Evolutionary conservation across 2,329 filamentous ascomycete species (phyloP).

Genomic region (Ophiostoma australiae): DNA sequence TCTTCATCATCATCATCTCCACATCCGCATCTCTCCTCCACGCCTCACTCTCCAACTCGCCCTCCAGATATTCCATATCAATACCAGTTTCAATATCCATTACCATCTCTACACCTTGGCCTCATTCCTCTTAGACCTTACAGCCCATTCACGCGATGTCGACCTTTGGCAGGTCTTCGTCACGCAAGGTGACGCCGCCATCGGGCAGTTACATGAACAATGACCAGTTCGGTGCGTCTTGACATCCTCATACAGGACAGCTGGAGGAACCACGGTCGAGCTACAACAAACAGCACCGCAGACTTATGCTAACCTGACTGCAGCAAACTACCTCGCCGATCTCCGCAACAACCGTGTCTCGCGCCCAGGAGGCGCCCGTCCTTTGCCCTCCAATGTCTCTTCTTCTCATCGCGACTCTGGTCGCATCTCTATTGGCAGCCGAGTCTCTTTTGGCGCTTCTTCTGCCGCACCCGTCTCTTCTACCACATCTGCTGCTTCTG

Average conservation of each 20-base stretch:
- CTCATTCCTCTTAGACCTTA: conserved; percentile 1
- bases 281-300: not conserved
- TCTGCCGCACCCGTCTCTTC: conserved; percentile 2
- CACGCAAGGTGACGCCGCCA: conserved; percentile 44
- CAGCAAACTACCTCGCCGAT: conserved; percentile 65
- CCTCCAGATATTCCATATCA: not conserved
- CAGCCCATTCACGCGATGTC: conserved; percentile 32
- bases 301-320: not conserved
- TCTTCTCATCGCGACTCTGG: conserved; percentile 25
- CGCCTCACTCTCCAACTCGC: not conserved
- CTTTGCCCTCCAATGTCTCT: conserved; percentile 44
- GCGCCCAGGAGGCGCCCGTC: conserved; percentile 66
- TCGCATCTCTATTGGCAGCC: conserved; percentile 19
- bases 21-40: not conserved
- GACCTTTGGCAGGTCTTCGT: conserved; percentile 23
- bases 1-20: not conserved
- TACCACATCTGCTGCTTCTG: conserved; percentile 30
- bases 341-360: conserved; percentile 63
- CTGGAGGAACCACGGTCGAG: not conserved
- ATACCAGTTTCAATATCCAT: not conserved
- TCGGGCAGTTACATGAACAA: conserved; percentile 61
- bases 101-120: not conserved
- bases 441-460: conserved; percentile 16
- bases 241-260: not conserved
- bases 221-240: conserved; percentile 54